Conservation (phyloP, 1,284 basidiomycete species). For the Trametes pubescens region DNA sequence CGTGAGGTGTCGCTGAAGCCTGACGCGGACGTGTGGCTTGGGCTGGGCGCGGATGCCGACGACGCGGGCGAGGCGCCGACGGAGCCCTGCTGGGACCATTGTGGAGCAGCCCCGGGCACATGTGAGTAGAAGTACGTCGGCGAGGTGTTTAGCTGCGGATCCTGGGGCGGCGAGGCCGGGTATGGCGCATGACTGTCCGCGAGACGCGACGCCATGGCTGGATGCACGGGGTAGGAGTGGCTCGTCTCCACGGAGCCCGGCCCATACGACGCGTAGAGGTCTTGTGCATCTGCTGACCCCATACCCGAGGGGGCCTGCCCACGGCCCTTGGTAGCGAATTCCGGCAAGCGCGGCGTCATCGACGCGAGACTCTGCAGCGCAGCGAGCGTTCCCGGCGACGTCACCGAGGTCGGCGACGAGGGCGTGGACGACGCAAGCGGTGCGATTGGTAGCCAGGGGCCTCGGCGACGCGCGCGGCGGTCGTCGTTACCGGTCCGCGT, state of each 20-base stretch:
- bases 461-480: slow-evolving; percentile 34
- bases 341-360: slow-evolving; percentile 39
- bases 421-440: slow-evolving; percentile 30
- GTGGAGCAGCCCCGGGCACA: slow-evolving; percentile 7
- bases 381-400: slow-evolving; percentile 29
- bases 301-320: slow-evolving; percentile 1
- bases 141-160: slow-evolving; percentile 12
- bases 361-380: slow-evolving; percentile 39
- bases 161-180: slow-evolving; percentile 10
- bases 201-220: slow-evolving; percentile 5
- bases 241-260: background rate
- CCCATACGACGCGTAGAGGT: slow-evolving; percentile 1
- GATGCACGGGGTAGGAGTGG: slow-evolving; percentile 7
- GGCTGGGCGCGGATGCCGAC: slow-evolving; percentile 22
- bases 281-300: slow-evolving; percentile 8
- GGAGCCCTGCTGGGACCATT: slow-evolving; percentile 22
- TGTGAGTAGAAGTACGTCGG: slow-evolving; percentile 20
- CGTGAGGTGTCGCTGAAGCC: slow-evolving; percentile 24
- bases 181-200: slow-evolving; percentile 14
- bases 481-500: slow-evolving; percentile 30
- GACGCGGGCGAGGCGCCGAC: slow-evolving; percentile 16
- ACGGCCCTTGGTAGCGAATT: slow-evolving; percentile 31
- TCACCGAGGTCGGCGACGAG: slow-evolving; percentile 32
- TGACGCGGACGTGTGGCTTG: slow-evolving; percentile 22
- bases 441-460: slow-evolving; percentile 39